Evolutionary conservation across 192 early-diverging fungal genomes (phyloP).

Genomic region (Backusella morwellensis): DNA sequence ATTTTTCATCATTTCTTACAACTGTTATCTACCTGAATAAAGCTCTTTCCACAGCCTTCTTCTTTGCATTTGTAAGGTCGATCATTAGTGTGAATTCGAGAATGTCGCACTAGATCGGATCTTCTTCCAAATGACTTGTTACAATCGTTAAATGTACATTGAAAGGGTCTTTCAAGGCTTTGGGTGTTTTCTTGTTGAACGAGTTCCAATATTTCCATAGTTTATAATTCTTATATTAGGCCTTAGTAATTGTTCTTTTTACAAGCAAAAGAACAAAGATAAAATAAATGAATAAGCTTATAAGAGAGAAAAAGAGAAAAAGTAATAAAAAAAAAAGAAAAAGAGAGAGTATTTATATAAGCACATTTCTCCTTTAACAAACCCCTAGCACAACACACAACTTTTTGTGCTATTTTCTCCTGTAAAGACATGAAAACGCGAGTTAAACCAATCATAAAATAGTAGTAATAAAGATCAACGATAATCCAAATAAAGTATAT

Average conservation of each 20-base stretch:
- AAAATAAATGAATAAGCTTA: background rate
- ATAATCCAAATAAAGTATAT: background rate
- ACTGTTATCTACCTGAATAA: slow-evolving; percentile 51
- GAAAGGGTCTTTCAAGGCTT: slow-evolving; percentile 49
- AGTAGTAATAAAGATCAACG: background rate
- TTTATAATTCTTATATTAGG: background rate
- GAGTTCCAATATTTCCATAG: slow-evolving; percentile 63
- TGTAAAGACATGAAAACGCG: background rate
- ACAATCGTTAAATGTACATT: slow-evolving; percentile 62
- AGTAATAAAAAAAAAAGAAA: background rate
- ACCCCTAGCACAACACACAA: background rate
- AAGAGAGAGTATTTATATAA: background rate
- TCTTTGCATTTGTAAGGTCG: slow-evolving; percentile 64
- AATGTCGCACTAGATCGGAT: slow-evolving; percentile 73
- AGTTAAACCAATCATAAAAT: background rate
- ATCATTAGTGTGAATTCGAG: slow-evolving; percentile 76
- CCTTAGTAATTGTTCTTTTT: background rate
- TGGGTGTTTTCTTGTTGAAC: slow-evolving; percentile 49
- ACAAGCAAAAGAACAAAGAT: background rate
- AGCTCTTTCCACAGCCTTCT: slow-evolving; percentile 66
- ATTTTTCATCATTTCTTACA: background rate
- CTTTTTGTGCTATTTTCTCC: background rate
- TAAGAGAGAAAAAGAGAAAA: background rate
- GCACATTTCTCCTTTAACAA: background rate
- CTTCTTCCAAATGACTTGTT: slow-evolving; percentile 65